phyloP scores from a whole-genome alignment of 2,329 filamentous ascomycete species.

The Aspergillus calidoustus region DNA sequence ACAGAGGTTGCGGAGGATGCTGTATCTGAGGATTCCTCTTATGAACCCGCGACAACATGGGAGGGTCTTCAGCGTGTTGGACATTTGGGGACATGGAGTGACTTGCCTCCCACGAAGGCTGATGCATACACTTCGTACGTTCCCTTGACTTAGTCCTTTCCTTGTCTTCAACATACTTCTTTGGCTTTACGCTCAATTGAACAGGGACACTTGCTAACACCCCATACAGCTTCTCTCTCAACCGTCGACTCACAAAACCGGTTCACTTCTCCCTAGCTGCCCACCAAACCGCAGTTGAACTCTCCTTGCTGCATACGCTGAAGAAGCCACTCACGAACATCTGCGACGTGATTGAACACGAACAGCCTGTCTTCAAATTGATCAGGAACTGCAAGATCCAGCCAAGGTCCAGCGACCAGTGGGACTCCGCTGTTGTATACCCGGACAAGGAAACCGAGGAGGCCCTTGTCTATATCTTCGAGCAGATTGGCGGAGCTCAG shows the following conservation, averaged over 20 bases:
- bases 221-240: slow-evolving; percentile 40
- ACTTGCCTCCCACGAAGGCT: slow-evolving; percentile 39
- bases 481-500: slow-evolving; percentile 38
- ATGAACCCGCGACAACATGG: slow-evolving; percentile 55
- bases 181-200: background rate
- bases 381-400: slow-evolving; percentile 39
- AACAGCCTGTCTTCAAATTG: slow-evolving; percentile 36
- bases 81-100: slow-evolving; percentile 47
- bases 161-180: background rate
- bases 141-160: slow-evolving; percentile 15
- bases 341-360: slow-evolving; percentile 39
- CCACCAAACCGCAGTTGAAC: slow-evolving; percentile 61
- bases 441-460: slow-evolving; percentile 36
- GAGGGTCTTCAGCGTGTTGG: slow-evolving; percentile 61
- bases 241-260: slow-evolving; percentile 39
- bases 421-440: slow-evolving; percentile 37
- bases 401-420: slow-evolving; percentile 27
- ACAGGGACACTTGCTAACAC: slow-evolving; percentile 3
- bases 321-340: slow-evolving; percentile 43
- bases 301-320: slow-evolving; percentile 54
- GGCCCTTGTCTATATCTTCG: slow-evolving; percentile 41
- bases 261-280: slow-evolving; percentile 50
- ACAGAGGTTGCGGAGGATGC: slow-evolving; percentile 21
- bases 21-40: slow-evolving; percentile 33
- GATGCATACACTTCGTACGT: slow-evolving; percentile 51